Evolutionary conservation across 2,329 filamentous ascomycete genomes (phyloP), one percentile per base, ranked within the genome.

Genomic region (Penicillium sp.): DNA sequence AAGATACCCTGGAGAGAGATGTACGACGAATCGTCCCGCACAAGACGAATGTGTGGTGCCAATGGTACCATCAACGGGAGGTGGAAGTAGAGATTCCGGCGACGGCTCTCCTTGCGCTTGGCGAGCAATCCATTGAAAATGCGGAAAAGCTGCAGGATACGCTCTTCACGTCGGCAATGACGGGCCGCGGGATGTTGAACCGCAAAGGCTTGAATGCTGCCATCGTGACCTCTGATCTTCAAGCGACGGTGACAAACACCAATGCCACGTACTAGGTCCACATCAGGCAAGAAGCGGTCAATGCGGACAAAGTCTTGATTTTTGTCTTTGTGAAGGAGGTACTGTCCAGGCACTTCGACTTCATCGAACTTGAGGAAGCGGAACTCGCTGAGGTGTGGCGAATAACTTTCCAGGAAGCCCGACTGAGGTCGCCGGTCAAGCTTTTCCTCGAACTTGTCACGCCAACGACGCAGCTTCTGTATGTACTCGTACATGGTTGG

Each of bases 401-500:
- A 95, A 66, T 88, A 95, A 27, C 78, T 79, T 68, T 98, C 93
- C 8, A 99, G 77, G 43, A 86, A 85, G 44, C 85, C 81, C 37
- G 79, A 82, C 26, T 83, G 80, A 35, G 83, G 77, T 43, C 93
- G 82, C 18, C 90, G 85, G 66, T 99, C 93, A 42, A 98, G 82
- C 69, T 95, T 95, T 74, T 97, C 90, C 67, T 97, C 93, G 59
- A 98, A 96, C 66, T 95, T 93, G 71, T 96, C 93, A 45, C 94
- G 83, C 93, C 93, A 99, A 58, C 84, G 86, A 39, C 93, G 86
- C 45, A 98, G 76, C 69, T 96, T 97, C 68, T 95, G 89, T 53
- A 98, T 97, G 73, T 99, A 99, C 67, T 96, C 90, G 65, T 87
- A 86, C 90, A 98, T 96, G 1, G 90, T 97, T 3, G 93, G 94